phyloP scores from a whole-genome alignment of 202 grass and related monocot genomes.

The Brachypodium distachyon region DNA sequence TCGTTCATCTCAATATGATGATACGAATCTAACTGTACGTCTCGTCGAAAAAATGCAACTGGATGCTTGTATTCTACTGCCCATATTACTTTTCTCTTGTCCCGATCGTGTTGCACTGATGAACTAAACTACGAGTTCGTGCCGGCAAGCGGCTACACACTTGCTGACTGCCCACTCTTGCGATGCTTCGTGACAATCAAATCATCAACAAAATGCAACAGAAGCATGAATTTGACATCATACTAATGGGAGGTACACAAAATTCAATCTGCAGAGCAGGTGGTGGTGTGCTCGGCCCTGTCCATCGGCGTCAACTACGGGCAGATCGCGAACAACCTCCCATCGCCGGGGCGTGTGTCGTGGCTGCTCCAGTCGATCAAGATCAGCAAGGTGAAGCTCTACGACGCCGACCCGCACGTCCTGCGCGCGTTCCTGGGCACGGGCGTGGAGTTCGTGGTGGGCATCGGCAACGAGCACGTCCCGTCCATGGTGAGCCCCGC shows the following conservation, averaged over 20 bases:
- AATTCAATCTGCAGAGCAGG: conserved; percentile 32
- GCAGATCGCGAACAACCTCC: conserved; percentile 85
- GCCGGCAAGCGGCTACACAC: not conserved
- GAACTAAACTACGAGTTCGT: not conserved
- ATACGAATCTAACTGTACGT: not conserved
- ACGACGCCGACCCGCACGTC: conserved; percentile 80
- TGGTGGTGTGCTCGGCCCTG: conserved; percentile 8
- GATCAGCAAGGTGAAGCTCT: conserved; percentile 86
- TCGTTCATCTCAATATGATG: not conserved
- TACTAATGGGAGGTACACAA: not conserved
- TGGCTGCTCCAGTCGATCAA: conserved; percentile 62
- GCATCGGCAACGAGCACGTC: conserved; percentile 82
- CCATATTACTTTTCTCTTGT: not conserved
- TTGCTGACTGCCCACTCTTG: not conserved
- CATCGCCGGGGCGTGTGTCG: conserved; percentile 46
- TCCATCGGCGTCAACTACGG: conserved; percentile 92
- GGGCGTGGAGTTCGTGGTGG: conserved; percentile 73
- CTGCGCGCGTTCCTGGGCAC: conserved; percentile 76
- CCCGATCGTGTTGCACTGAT: not conserved
- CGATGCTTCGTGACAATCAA: not conserved
- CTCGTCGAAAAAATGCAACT: no score
- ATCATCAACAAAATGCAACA: not conserved
- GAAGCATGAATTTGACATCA: not conserved
- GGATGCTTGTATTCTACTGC: not conserved
- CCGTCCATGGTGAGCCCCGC: conserved; percentile 41